Evolutionary conservation across 2,329 filamentous ascomycete genomes (phyloP).

Genomic region (Alternaria sp.): DNA sequence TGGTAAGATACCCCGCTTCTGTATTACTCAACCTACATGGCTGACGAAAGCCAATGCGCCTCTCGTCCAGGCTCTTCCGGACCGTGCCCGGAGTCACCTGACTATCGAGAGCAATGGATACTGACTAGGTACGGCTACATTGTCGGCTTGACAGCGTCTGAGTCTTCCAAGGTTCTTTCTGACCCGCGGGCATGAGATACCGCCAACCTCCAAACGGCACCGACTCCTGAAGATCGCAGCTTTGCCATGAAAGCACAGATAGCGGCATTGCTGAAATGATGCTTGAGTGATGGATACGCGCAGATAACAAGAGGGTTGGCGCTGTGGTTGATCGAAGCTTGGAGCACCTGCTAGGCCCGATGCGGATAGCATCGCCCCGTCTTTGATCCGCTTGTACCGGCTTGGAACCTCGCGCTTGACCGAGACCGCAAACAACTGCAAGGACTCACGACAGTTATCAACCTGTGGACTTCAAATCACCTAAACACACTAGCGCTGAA

Average conservation of each 20-base stretch:
- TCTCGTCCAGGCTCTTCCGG: not conserved
- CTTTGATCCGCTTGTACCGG: not conserved
- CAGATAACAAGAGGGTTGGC: not conserved
- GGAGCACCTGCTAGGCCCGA: not conserved
- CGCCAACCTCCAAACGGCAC: not conserved
- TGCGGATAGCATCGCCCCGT: not conserved
- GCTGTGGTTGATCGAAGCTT: not conserved
- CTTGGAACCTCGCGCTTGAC: not conserved
- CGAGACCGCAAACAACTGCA: not conserved
- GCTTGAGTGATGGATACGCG: not conserved
- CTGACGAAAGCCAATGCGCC: slow-evolving; percentile 16
- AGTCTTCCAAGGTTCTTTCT: not conserved
- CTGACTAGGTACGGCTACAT: not conserved
- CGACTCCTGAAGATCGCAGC: not conserved
- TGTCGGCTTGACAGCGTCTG: not conserved
- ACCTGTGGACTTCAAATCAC: not conserved
- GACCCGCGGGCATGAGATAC: not conserved
- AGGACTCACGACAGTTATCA: not conserved
- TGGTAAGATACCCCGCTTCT: slow-evolving; percentile 18
- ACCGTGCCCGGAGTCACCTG: not conserved
- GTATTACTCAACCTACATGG: slow-evolving; percentile 3
- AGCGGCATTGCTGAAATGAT: not conserved
- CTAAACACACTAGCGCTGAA: not conserved
- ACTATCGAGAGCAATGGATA: not conserved
- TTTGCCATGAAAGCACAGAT: not conserved